Evolutionary conservation across 495 filamentous ascomycete genomes (phyloP), one percentile per base, ranked within the genome.

Genomic region (Hypoxylon rickii): DNA sequence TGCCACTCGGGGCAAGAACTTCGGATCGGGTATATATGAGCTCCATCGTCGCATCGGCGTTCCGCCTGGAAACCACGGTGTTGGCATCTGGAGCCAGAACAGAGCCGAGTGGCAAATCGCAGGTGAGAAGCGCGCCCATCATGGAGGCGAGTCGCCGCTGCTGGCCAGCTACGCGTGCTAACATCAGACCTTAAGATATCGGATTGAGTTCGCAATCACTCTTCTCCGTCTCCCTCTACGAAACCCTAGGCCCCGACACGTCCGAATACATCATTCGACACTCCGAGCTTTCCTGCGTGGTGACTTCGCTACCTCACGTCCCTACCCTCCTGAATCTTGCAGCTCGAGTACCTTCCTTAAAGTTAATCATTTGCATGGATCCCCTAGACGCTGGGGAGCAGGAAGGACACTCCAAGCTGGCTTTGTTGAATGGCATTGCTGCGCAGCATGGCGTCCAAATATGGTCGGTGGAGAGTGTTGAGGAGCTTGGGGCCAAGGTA

Each of bases 181-280:
- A 67, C 52, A 7, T 29, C 8, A 12, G 39, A 10, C 7, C 16
- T 17, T 39, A 91, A 92, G 94, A 98, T 82, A 73, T 98, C 61
- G 94, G 86, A 33, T 89, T 91, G 60, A 84, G 90, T 74, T 92
- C 90, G 15, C 95, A 97, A 74, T 83, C 87, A 15, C 81, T 97
- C 26, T 97, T 79, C 72, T 88, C 88, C 19, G 92, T 97, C 51
- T 96, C 93, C 11, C 88, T 98, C 33, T 98, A 98, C 76, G 94
- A 98, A 73, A 96, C 94, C 11, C 80, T 98, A 15, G 92, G 94
- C 13, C 82, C 94, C 24, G 88, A 94, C 61, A 81, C 91, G 11
- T 90, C 89, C 33, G 92, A 97, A 75, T 97, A 89, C 70, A 97
- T 98, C 68, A 89, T 96, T 70, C 95, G 92, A 68, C 94, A 98